phyloP scores from a whole-genome alignment of 345 rosid species.

The Hypericum perforatum region DNA sequence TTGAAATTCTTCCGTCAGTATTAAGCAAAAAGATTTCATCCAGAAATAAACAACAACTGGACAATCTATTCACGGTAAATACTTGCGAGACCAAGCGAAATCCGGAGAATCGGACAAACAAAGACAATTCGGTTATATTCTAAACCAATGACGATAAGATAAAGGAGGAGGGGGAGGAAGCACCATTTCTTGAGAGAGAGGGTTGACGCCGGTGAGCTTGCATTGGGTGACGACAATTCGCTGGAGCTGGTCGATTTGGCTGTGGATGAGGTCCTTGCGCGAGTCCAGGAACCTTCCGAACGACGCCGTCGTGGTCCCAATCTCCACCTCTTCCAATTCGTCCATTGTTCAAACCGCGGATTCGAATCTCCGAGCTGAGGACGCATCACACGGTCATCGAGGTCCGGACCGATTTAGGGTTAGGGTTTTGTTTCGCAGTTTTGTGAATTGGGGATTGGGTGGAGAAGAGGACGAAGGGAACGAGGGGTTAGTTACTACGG shows the following conservation, averaged over 20 bases:
- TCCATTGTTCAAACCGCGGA: slow-evolving; percentile 16
- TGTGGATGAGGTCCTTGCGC: slow-evolving; percentile 66
- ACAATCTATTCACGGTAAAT: neutral
- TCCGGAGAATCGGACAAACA: neutral
- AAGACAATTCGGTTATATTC: neutral
- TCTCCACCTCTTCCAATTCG: slow-evolving; percentile 24
- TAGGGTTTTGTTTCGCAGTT: too few relatives aligned
- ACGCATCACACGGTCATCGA: too few relatives aligned
- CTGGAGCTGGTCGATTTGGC: slow-evolving; percentile 81
- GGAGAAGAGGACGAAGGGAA: too few relatives aligned
- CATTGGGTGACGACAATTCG: slow-evolving; percentile 75
- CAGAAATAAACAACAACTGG: neutral
- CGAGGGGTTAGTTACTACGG: too few relatives aligned
- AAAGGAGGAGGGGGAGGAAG: slow-evolving; percentile 7
- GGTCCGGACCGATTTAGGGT: too few relatives aligned
- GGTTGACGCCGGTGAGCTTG: slow-evolving; percentile 93
- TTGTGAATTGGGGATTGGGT: too few relatives aligned
- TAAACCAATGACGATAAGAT: neutral
- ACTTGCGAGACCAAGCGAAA: too few relatives aligned
- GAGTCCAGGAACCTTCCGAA: slow-evolving; percentile 48
- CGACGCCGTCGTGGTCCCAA: slow-evolving; percentile 60
- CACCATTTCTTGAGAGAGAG: slow-evolving; percentile 98
- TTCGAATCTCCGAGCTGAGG: slow-evolving; percentile 4
- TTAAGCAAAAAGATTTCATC: neutral
- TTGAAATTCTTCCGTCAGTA: slow-evolving; percentile 2